Evolutionary conservation across 2,329 filamentous ascomycete species (phyloP).

Genomic region (Celoporthe dispersa): DNA sequence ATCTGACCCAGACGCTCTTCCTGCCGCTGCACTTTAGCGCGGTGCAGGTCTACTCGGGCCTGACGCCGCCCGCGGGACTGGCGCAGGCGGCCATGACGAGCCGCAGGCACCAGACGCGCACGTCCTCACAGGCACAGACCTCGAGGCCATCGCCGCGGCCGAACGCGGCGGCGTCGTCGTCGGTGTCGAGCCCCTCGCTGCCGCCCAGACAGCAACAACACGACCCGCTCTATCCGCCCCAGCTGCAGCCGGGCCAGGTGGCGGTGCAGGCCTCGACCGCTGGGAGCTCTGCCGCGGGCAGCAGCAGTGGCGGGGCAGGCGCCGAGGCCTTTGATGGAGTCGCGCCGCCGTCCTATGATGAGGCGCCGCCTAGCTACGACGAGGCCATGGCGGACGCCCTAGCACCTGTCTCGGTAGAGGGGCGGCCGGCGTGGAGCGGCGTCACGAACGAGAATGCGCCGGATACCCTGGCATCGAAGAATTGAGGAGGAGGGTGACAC

Average conservation of each 20-base stretch:
- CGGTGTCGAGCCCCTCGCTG: slow-evolving; percentile 36
- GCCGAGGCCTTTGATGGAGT: neutral
- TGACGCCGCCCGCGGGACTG: slow-evolving; percentile 77
- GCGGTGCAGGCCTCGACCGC: slow-evolving; percentile 12
- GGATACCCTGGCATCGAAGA: slow-evolving; percentile 51
- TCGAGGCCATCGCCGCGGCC: slow-evolving; percentile 39
- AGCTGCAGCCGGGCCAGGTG: slow-evolving; percentile 44
- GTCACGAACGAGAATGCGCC: slow-evolving; percentile 65
- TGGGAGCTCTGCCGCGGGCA: neutral
- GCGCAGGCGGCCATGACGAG: slow-evolving; percentile 60
- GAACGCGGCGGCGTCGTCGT: slow-evolving; percentile 27
- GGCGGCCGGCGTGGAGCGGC: slow-evolving; percentile 71
- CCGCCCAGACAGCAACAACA: slow-evolving; percentile 33
- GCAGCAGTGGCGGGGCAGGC: neutral
- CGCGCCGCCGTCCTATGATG: slow-evolving; percentile 59
- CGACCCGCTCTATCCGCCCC: slow-evolving; percentile 63
- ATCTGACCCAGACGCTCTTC: slow-evolving; percentile 70
- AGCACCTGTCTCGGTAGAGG: slow-evolving; percentile 65
- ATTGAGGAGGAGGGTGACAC: neutral
- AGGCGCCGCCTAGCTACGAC: slow-evolving; percentile 93
- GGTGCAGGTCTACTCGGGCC: slow-evolving; percentile 84
- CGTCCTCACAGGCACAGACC: slow-evolving; percentile 30
- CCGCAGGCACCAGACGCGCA: slow-evolving; percentile 24
- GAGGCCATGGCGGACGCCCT: slow-evolving; percentile 81
- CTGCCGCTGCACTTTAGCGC: slow-evolving; percentile 76